phyloP scores from a whole-genome alignment of 169 alveolate species.

The Eimeria praecox region DNA sequence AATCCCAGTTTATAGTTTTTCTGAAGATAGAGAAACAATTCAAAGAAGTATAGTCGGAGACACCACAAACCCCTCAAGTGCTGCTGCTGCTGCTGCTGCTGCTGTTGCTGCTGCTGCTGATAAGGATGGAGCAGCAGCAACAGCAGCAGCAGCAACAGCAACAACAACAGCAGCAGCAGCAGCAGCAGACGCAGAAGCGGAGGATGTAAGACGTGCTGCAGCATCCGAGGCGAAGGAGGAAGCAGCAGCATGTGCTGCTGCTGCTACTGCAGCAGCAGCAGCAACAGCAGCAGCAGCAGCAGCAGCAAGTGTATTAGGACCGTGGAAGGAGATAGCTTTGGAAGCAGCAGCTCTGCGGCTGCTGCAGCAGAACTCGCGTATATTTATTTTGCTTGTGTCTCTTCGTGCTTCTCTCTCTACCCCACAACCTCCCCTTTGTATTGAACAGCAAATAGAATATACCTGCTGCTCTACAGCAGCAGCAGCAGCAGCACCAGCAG shows the following conservation, averaged over 20 bases:
- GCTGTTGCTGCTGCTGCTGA: neutral
- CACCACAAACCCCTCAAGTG: neutral
- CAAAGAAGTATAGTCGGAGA: neutral
- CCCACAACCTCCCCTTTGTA: slow-evolving; percentile 4
- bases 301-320: neutral
- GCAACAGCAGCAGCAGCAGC: slow-evolving; percentile 21
- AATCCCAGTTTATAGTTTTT: neutral
- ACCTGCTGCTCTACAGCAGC: neutral
- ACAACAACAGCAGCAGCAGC: too few relatives aligned
- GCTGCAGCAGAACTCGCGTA: neutral
- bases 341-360: neutral
- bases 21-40: neutral
- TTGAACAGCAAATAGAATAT: too few relatives aligned
- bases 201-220: neutral
- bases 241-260: neutral
- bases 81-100: neutral
- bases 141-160: neutral
- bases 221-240: neutral
- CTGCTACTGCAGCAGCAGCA: slow-evolving; percentile 4
- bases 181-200: neutral
- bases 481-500: slow-evolving; percentile 9
- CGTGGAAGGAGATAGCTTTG: neutral
- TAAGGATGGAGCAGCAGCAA: neutral
- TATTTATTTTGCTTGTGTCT: neutral
- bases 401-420: neutral